Conservation (phyloP, 305 asterid species). For the Fraxinus ornus region DNA sequence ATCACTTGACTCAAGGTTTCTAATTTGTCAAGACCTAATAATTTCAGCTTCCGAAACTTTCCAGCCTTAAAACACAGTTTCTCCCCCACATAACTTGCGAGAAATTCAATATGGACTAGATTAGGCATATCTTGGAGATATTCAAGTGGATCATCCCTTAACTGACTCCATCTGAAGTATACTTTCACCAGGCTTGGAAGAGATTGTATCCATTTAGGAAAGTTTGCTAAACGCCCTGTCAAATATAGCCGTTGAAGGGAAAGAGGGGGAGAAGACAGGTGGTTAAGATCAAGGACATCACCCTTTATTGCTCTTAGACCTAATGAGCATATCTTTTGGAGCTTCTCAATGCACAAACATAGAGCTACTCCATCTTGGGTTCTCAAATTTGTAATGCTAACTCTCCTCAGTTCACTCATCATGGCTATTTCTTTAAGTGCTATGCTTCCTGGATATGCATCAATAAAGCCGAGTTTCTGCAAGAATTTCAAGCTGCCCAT, state of each 20-base stretch:
- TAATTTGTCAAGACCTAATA: neutral
- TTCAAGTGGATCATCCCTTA: neutral
- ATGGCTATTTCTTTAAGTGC: constrained; percentile 19
- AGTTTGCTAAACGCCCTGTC: constrained; percentile 3
- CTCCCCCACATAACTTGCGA: constrained; percentile 5
- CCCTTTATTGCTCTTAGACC: neutral
- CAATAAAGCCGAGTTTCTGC: constrained; percentile 20
- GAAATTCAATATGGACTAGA: constrained; percentile 15
- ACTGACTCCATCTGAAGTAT: constrained; percentile 1
- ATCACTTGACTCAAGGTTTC: neutral
- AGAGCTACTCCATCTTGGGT: constrained; percentile 19
- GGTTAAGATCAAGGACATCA: constrained; percentile 15
- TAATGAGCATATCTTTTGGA: constrained; percentile 12
- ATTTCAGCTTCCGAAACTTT: constrained; percentile 14
- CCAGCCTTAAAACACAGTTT: neutral
- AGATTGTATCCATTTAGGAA: constrained; percentile 18
- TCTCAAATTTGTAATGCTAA: constrained; percentile 28
- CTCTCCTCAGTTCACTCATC: constrained; percentile 26
- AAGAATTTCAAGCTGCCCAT: constrained; percentile 19
- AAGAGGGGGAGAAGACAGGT: constrained; percentile 7
- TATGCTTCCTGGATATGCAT: neutral
- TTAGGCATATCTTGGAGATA: constrained; percentile 22
- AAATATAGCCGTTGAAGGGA: constrained; percentile 15
- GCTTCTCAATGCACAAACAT: constrained; percentile 22
- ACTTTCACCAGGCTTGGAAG: constrained; percentile 18